A percentile compares a stretch with the other conserved stretches of the same genome.
Conservation (phyloP, 2,329 filamentous ascomycete genomes). For the Lecanicillium sp. region DNA sequence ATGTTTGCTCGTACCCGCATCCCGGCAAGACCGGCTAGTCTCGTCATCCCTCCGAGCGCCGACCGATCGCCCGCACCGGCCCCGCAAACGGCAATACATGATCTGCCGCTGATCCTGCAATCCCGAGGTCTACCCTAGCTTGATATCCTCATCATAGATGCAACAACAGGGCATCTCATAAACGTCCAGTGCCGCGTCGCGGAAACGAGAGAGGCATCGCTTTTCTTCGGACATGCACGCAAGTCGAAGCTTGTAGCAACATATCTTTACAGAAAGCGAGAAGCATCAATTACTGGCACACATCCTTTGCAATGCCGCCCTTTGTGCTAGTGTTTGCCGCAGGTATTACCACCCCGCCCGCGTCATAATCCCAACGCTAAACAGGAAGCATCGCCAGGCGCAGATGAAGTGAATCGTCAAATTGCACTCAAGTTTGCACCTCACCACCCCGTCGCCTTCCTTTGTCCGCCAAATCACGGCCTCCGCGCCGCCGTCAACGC, state of each 20-base stretch:
- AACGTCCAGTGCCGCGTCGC: no score
- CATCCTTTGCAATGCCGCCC: background rate
- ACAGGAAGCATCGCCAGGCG: background rate
- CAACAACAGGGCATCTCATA: no score
- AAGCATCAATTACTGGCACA: background rate
- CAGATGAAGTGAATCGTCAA: background rate
- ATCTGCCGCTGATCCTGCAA: background rate
- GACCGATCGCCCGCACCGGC: background rate
- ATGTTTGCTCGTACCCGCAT: no score
- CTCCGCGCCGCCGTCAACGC: background rate
- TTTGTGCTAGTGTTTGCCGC: constrained; percentile 4
- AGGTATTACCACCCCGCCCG: background rate
- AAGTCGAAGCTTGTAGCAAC: no score
- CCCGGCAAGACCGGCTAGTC: background rate
- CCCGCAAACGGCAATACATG: background rate
- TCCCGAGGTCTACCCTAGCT: background rate
- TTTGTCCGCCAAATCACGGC: background rate
- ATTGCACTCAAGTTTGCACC: constrained; percentile 3
- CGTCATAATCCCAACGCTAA: background rate
- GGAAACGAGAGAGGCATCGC: no score
- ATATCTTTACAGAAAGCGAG: background rate
- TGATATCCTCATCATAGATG: constrained; percentile 1
- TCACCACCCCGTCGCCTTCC: constrained; percentile 4
- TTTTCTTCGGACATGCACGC: no score
- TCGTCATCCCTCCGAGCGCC: background rate